A percentile compares a stretch with the other conserved stretches of the same genome.
These are phyloP conservation scores for Platanus orientalis DNA, from an alignment of 164 flowering plant genomes.

Conservation along the genomic window DNA sequence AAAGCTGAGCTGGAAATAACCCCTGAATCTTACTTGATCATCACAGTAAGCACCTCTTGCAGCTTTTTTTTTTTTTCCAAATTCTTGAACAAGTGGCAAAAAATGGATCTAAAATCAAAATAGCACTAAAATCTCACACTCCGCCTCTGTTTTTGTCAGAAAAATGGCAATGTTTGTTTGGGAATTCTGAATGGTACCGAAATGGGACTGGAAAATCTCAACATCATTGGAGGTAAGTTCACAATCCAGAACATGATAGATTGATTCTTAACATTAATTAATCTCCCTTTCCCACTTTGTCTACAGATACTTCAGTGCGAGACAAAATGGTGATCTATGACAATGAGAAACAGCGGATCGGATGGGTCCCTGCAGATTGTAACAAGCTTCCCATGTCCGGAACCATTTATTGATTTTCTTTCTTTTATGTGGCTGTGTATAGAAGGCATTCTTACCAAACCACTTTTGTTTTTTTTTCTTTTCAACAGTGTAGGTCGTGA, in stretches of 20 bases:
- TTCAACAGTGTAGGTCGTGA: conserved; percentile 47
- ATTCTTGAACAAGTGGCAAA: background rate
- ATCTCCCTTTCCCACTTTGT: background rate
- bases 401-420: conserved; percentile 30
- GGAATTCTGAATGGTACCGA: no score
- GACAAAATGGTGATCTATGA: conserved; percentile 74
- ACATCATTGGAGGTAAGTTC: no score
- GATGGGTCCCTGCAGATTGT: conserved; percentile 75
- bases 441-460: conserved; percentile 33
- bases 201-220: no score
- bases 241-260: background rate
- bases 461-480: conserved; percentile 30
- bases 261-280: background rate
- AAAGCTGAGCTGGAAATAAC: conserved; percentile 50
- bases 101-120: background rate
- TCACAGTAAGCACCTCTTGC: conserved; percentile 48
- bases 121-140: background rate
- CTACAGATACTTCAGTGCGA: conserved; percentile 64
- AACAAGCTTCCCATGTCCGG: conserved; percentile 66
- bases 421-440: conserved; percentile 17
- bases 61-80: background rate
- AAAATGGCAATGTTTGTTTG: conserved; percentile 43
- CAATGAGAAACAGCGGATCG: conserved; percentile 65
- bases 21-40: conserved; percentile 76
- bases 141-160: conserved; percentile 28